Conservation (phyloP, 306 rosid species). For the Vigna hirtella region DNA sequence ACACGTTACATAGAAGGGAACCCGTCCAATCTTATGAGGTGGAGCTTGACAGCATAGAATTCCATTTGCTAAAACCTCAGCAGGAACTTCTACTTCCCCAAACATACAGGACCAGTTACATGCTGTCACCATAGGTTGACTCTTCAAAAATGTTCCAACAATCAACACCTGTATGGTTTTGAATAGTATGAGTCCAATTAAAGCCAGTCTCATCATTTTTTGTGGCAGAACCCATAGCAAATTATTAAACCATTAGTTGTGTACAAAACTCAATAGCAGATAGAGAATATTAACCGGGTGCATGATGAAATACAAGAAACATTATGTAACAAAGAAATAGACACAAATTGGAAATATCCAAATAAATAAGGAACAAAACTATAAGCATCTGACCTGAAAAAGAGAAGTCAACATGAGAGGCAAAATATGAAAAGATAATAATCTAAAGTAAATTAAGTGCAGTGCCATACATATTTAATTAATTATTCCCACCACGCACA, state of each 20-base stretch:
- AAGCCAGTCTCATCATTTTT: conserved; percentile 20
- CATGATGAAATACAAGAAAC: conserved; percentile 31
- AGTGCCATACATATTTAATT: conserved; percentile 11
- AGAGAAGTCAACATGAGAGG: conserved; percentile 25
- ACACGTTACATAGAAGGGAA: conserved; percentile 85
- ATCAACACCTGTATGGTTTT: conserved; percentile 68
- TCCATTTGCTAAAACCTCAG: conserved; percentile 74
- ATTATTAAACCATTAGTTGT: background rate
- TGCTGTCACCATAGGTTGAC: conserved; percentile 51
- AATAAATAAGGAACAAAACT: conserved; percentile 11
- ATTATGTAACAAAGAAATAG: background rate
- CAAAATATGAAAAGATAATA: conserved; percentile 10
- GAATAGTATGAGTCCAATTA: conserved; percentile 35
- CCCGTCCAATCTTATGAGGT: conserved; percentile 66
- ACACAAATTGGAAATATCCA: conserved; percentile 24
- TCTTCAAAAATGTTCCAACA: conserved; percentile 73
- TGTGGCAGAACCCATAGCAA: conserved; percentile 24
- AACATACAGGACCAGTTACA: conserved; percentile 91
- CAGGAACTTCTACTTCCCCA: conserved; percentile 94
- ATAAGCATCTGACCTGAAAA: conserved; percentile 38
- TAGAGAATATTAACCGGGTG: conserved; percentile 13
- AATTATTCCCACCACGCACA: background rate
- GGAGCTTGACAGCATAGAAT: conserved; percentile 84
- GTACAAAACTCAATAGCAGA: conserved; percentile 6
- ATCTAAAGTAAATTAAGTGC: conserved; percentile 6